Evolutionary conservation across 2,329 filamentous ascomycete genomes (phyloP), one percentile per base, ranked within the genome.

Genomic region (Chaetomium sp.): DNA sequence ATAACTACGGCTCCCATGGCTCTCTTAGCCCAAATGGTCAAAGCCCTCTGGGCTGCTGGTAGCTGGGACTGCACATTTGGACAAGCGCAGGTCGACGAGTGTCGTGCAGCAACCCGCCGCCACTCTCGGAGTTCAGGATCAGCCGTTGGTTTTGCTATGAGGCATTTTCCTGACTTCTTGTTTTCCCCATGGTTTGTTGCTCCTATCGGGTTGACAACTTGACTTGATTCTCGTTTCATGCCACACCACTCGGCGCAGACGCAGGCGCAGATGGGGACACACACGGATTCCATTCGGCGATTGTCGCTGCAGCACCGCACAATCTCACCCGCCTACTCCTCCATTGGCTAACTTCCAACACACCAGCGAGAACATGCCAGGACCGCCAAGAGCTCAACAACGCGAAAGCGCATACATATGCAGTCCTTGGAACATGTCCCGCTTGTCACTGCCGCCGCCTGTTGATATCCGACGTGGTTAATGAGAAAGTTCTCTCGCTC

Each of bases 121-220:
- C 53, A 49, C 48, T 48, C 50, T 38, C 41, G 50, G 40, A 35
- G 44, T 19, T 46, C 43, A 27, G 19, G 19, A 27, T 27, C 19
- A 27, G 19, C 14, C 40, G 40, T n/a, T 8, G 6, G 32, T 35
- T 49, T 9, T 27, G 40, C 53, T 59, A 59, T 61, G 59, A 61
- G 59, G 59, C 53, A 61, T 61, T 61, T 61, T 61, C 56, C 38
- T 41, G n/a, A 9, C 44, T 37, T 33, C 35, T 42, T 40, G 19
- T 33, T 33, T 37, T 40, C 34, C 19, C 35, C 40, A 42, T 35
- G 38, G n/a, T 14, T 38, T 36, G 12, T 36, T 32, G 12, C 40
- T 33, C 44, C 10, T 49, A 14, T 27, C 44, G 11, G 34, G 36
- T 48, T 52, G 12, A 11, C 44, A 49, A 37, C 35, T 51, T 46